These are phyloP conservation scores for Salicornia ramosissima DNA, from an alignment of 148 eudicot genomes.

Conservation along the genomic window DNA sequence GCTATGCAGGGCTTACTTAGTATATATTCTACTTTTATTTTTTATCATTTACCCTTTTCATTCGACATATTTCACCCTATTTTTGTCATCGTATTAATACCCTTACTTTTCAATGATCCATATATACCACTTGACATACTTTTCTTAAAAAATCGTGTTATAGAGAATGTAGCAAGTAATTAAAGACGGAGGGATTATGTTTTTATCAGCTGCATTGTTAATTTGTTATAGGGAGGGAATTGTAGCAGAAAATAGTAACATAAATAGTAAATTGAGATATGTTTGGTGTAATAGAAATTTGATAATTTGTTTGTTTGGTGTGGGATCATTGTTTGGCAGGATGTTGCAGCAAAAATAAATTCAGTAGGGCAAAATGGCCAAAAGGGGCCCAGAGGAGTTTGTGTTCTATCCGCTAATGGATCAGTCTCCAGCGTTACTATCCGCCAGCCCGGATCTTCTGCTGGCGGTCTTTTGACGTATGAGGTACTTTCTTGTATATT, in stretches of 20 bases:
- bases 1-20: no score
- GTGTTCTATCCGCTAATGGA: constrained; percentile 75
- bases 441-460: constrained; percentile 67
- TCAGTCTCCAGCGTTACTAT: constrained; percentile 62
- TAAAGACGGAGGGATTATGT: no score
- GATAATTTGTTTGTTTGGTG: neutral
- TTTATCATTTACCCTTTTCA: no score
- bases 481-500: constrained; percentile 42
- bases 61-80: no score
- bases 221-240: no score
- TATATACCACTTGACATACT: no score
- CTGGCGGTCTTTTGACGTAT: constrained; percentile 62
- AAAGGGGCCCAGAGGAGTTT: constrained; percentile 52
- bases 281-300: constrained; percentile 27
- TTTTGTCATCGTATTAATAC: no score
- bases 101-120: no score
- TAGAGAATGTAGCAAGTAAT: no score
- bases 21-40: no score
- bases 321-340: constrained; percentile 38
- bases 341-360: constrained; percentile 53
- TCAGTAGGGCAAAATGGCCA: constrained; percentile 46
- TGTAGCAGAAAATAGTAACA: constrained; percentile 7
- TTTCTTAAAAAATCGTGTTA: no score
- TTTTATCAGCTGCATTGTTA: constrained; percentile 14
- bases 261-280: neutral